Percentiles rank a stretch among this genome's conserved stretches.
Evolutionary conservation across 768 basidiomycete genomes (phyloP).

Genomic region (Mycena albidolilacea): DNA sequence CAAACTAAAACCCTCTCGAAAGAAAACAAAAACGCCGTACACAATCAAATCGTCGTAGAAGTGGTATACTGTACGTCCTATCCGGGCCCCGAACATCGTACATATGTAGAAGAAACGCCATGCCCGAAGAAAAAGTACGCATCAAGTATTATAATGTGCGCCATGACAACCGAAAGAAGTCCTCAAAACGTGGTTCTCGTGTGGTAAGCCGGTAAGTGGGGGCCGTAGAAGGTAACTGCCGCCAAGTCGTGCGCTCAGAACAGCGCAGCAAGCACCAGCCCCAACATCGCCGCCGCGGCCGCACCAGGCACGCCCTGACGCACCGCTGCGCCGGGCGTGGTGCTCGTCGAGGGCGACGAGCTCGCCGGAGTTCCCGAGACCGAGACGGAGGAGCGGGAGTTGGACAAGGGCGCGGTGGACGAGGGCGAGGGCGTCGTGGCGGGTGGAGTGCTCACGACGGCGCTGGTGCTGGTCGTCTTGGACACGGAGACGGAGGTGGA

Average conservation of each 20-base stretch:
- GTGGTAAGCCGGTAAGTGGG: slow-evolving; percentile 27
- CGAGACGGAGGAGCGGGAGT: neutral
- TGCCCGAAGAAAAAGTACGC: too few relatives aligned
- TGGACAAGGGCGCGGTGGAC: neutral
- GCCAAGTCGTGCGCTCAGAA: neutral
- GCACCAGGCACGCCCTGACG: slow-evolving; percentile 12
- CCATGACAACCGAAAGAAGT: neutral
- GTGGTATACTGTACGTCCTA: neutral
- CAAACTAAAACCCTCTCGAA: too few relatives aligned
- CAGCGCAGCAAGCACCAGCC: slow-evolving; percentile 21
- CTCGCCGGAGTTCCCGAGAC: neutral
- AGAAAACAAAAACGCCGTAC: too few relatives aligned
- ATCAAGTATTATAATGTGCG: neutral
- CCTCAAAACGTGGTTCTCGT: slow-evolving; percentile 6
- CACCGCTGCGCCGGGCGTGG: neutral
- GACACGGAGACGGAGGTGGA: neutral
- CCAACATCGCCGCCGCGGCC: slow-evolving; percentile 17
- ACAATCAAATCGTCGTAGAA: too few relatives aligned
- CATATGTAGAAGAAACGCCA: too few relatives aligned
- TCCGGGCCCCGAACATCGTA: neutral
- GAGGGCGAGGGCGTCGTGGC: neutral
- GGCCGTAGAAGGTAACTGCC: neutral
- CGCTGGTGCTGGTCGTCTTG: neutral
- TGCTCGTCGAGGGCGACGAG: neutral
- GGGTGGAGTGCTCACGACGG: neutral